Evolutionary conservation across 2,329 filamentous ascomycete species (phyloP).

Genomic region (Colletotrichum sp.): DNA sequence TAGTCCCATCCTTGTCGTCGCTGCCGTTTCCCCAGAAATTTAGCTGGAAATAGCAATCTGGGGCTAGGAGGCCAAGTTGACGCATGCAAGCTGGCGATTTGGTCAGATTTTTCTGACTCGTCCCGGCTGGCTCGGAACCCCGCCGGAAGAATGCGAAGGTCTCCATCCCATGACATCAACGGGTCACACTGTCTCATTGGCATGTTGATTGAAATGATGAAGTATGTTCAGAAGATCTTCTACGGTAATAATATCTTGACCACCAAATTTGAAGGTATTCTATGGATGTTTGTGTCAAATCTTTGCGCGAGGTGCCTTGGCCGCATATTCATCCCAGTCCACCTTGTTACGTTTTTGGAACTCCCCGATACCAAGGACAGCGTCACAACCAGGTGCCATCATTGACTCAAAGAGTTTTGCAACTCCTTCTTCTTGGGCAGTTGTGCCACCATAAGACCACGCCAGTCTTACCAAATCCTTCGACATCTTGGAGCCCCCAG

Average conservation of each 20-base stretch:
- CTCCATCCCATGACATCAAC: not conserved
- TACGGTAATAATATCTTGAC: fast-evolving
- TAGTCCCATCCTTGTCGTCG: not conserved
- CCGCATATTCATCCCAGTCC: not conserved
- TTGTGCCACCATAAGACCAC: not conserved
- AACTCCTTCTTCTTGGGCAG: not conserved
- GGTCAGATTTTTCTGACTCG: not conserved
- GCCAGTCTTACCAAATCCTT: not conserved
- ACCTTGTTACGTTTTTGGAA: not conserved
- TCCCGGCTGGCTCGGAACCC: not conserved
- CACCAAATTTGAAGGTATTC: not conserved
- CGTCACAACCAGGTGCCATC: not conserved
- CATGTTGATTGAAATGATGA: fast-evolving
- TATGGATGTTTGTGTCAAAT: not conserved
- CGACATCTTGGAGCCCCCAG: not conserved
- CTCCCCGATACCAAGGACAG: not conserved
- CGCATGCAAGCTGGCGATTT: not conserved
- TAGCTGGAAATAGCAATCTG: not conserved
- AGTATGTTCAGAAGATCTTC: fast-evolving
- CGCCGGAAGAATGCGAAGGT: not conserved
- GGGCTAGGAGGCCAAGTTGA: not conserved
- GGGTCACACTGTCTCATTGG: not conserved
- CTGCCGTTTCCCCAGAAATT: not conserved
- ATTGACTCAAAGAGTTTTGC: not conserved
- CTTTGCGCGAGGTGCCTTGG: not conserved